Evolutionary conservation across 177 flowering plant genomes (phyloP).

Genomic region (Vitis hybrid): DNA sequence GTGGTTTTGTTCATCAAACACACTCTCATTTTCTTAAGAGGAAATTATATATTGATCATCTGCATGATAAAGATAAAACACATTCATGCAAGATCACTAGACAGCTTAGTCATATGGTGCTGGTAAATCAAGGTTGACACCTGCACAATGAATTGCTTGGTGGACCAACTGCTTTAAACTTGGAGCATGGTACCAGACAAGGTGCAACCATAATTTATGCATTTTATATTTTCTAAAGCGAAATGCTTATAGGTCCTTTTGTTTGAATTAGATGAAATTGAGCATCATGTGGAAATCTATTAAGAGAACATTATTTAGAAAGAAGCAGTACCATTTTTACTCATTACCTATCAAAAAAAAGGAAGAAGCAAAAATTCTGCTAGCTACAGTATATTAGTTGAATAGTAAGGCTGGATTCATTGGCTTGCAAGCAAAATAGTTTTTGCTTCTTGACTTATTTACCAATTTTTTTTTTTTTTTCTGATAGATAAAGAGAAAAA

Average conservation of each 20-base stretch:
- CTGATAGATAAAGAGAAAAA: no score
- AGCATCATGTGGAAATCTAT: not conserved
- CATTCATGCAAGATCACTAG: not conserved
- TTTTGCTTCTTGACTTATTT: no score
- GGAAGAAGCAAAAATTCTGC: no score
- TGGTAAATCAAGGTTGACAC: not conserved
- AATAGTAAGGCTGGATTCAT: no score
- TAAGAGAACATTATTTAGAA: not conserved
- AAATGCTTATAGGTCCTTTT: not conserved
- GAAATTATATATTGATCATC: not conserved
- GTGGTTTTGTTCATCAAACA: not conserved
- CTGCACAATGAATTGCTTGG: not conserved
- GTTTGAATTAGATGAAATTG: not conserved
- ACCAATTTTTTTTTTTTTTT: no score
- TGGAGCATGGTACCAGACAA: not conserved
- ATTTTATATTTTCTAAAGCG: not conserved
- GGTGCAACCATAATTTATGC: not conserved
- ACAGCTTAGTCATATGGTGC: not conserved
- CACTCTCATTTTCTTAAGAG: not conserved
- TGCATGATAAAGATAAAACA: not conserved
- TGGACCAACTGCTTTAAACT: not conserved
- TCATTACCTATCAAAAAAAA: no score
- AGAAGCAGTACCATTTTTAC: not conserved
- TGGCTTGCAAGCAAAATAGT: no score
- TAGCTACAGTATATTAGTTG: no score